Evolutionary conservation across 768 basidiomycete species (phyloP), one percentile per base, ranked within the genome.

Genomic region (Phallus indusiatus): DNA sequence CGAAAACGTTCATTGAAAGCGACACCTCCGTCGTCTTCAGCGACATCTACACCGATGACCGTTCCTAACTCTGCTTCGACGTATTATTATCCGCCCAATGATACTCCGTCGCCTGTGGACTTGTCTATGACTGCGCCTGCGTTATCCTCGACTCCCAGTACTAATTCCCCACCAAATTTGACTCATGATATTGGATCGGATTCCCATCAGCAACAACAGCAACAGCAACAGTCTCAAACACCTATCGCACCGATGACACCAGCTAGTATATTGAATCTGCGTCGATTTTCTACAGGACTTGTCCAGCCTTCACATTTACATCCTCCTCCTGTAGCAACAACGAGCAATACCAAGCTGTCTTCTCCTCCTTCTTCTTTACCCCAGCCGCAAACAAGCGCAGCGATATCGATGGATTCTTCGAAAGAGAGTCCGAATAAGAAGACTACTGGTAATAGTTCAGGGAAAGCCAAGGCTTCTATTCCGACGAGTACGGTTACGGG

Each of bases 231-330:
- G 58, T 53, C 55, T 7, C 67, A 68, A 68, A 76, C 74, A 61
- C 69, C 84, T 76, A 62, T 72, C 12, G 65, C 68, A 5, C 94
- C 94, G 6, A 90, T 92, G 48, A 96, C 94, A 0, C 94, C 94
- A 0, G 88, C 91, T 0, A 89, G 84, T 60, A 87, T 97, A 67
- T 91, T 97, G 90, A 94, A 94, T 63, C 76, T 98, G 7, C 84
- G 85, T 42, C 73, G 80, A 37, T 69, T 86, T 1, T 75, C 78
- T 52, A 81, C 72, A 51, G 69, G 75, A 28, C 68, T 78, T 36
- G 68, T 75, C 5, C 76, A 75, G 47, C 64, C 69, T 2, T 55
- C 58, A 33, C 22, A 65, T 59, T 66, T 12, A 61, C n/a, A n/a
- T n/a, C 47, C 52, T 34, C 28, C 47, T 5, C 18, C 5, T 49